Conservation (phyloP, 257 asterid species). For the Linaria vulgaris region DNA sequence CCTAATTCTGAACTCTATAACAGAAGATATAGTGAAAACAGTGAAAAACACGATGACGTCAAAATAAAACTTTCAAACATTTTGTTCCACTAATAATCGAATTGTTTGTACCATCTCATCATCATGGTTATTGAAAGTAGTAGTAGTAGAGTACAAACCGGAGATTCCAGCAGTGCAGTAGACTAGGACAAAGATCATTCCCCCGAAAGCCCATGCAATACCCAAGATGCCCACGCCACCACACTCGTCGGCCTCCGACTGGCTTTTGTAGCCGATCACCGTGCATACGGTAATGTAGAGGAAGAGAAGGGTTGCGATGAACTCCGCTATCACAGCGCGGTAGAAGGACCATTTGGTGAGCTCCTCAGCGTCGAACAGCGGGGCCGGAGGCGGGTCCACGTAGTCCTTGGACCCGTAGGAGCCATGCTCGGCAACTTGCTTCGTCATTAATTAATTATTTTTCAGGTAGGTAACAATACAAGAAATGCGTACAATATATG, state of each 20-base stretch:
- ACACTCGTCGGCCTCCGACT: constrained; percentile 49
- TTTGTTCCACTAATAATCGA: no score
- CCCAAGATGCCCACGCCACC: constrained; percentile 78
- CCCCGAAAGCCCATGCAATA: constrained; percentile 84
- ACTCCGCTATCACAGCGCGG: constrained; percentile 76
- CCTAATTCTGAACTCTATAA: no score
- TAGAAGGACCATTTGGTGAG: constrained; percentile 67
- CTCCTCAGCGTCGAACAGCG: constrained; percentile 61
- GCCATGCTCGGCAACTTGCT: constrained; percentile 46
- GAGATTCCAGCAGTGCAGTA: constrained; percentile 69
- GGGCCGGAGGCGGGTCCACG: constrained; percentile 77
- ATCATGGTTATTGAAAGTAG: no score
- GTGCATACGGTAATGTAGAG: constrained; percentile 69
- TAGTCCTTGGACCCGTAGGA: constrained; percentile 64
- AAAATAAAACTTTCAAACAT: no score
- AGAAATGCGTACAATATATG: background rate
- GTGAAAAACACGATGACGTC: no score
- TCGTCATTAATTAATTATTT: constrained; percentile 32
- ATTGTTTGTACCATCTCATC: no score
- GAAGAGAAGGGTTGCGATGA: constrained; percentile 68
- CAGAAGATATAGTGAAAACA: no score
- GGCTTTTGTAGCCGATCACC: constrained; percentile 60
- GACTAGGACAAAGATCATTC: constrained; percentile 72
- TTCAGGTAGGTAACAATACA: background rate
- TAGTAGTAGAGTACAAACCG: constrained; percentile 31